Conservation (phyloP, 805 yeast species). For the Wickerhamiella parazyma region DNA sequence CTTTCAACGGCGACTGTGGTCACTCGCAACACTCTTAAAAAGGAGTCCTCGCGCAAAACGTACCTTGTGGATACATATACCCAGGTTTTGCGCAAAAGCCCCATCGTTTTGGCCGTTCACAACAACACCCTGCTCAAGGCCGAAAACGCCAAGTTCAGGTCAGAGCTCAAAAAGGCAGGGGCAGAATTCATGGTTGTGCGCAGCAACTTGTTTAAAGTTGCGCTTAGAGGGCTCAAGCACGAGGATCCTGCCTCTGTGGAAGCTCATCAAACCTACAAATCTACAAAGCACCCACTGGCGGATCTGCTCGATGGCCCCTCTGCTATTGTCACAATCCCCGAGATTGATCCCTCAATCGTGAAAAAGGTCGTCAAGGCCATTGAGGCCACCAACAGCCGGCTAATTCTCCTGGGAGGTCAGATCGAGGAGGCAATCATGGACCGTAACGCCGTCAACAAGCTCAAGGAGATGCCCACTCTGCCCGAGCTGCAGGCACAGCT, state of each 20-base stretch:
- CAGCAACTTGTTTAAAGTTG: conserved; percentile 58
- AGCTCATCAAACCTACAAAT: conserved; percentile 29
- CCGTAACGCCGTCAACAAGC: conserved; percentile 38
- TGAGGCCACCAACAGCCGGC: conserved; percentile 51
- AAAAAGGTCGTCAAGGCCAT: conserved; percentile 47
- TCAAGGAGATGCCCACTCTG: conserved; percentile 62
- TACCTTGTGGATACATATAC: conserved; percentile 71
- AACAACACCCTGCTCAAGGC: conserved; percentile 63
- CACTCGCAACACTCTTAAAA: conserved; percentile 39
- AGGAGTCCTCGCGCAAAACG: conserved; percentile 64
- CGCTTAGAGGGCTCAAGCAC: conserved; percentile 54
- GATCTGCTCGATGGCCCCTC: conserved; percentile 75
- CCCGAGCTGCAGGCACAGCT: conserved; percentile 67
- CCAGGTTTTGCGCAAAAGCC: conserved; percentile 48
- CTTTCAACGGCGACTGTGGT: not conserved
- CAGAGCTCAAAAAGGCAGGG: conserved; percentile 49
- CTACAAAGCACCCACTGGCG: conserved; percentile 48
- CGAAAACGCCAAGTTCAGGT: conserved; percentile 54
- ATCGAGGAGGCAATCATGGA: conserved; percentile 49
- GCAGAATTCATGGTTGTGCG: conserved; percentile 58
- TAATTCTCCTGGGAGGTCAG: conserved; percentile 76
- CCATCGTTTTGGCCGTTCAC: conserved; percentile 67
- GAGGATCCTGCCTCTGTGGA: conserved; percentile 59
- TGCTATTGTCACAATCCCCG: conserved; percentile 56
- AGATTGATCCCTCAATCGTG: conserved; percentile 57